Base-by-base conservation (phyloP, 2,329 filamentous ascomycete genomes). In the Cladophialophora immunda region DNA sequence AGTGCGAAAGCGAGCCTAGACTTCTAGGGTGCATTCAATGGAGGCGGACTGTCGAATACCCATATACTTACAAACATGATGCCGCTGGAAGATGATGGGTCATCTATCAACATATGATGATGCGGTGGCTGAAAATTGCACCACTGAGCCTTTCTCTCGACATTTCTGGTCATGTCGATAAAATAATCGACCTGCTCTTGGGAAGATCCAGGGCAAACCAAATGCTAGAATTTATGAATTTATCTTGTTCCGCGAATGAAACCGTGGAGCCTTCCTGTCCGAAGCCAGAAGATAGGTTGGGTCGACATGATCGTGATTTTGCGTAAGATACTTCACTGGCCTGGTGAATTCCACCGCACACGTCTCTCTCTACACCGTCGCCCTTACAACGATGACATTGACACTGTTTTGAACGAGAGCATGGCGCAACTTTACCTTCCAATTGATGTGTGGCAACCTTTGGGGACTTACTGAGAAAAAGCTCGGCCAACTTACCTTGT, bases 401-500 rank as follows among this genome's bases (percentile, higher is more conserved):
- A 30, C 29, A 30, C 29, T 30, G 29, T 30, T 8, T 30, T 8
- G 29, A 30, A 30, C 29, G 32, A 11, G 32, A 34, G 32, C 32
- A 34, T 34, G 7, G 9, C 32, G 2, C 13, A 11, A 34, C 13
- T 2, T 34, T 34, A 11, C 32, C n/a, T 19, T 38, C 13, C 36
- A 38, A 3, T 38, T 17, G 36, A 30, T 64, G 38, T 30, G 61
- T 11, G 57, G 15, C n/a, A 4, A 1, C 9, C n/a, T 52, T 4
- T 29, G 6, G 9, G 41, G 5, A 47, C 36, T 36, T 36, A 25
- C 29, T 47, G 13, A 3, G 25, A 34, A 13, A 3, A 2, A 3
- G 17, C 13, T 45, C 64, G 64, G 58, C 38, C 19, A 4, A 66
- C 64, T 27, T 66, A 47, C 64, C 55, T 17, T 8, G 47, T 41